Conservation (phyloP, 495 filamentous ascomycete species). For the Neurospora pannonica region DNA sequence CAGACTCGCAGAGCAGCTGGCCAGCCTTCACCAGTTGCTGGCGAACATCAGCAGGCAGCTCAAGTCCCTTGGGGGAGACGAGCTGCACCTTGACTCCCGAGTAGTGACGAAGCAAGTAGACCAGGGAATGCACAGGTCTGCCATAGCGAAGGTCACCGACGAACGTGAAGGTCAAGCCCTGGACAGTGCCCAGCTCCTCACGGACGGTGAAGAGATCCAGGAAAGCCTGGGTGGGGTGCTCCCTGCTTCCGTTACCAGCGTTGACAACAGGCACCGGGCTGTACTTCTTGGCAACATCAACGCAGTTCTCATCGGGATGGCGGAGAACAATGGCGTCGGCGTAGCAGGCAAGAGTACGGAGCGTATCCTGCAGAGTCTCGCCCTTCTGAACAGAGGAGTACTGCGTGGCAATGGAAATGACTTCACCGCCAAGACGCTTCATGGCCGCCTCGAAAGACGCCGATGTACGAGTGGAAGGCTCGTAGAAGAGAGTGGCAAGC, state of each 20-base stretch:
- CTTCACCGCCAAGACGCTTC: constrained; percentile 87
- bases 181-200: constrained; percentile 91
- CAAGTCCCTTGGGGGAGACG: constrained; percentile 70
- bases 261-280: constrained; percentile 90
- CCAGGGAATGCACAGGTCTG: constrained; percentile 86
- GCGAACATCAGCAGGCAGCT: constrained; percentile 64
- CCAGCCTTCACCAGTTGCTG: constrained; percentile 59
- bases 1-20: constrained; percentile 63
- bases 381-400: constrained; percentile 86
- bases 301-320: constrained; percentile 73
- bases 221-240: constrained; percentile 97
- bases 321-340: constrained; percentile 89
- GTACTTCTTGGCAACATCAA: constrained; percentile 72
- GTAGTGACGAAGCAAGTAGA: constrained; percentile 90
- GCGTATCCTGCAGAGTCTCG: constrained; percentile 83
- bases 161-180: constrained; percentile 91
- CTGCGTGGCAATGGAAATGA: constrained; percentile 64
- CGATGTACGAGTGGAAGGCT: constrained; percentile 92
- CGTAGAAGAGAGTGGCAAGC: constrained; percentile 89
- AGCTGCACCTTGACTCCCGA: constrained; percentile 79
- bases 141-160: constrained; percentile 87
- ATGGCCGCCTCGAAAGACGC: constrained; percentile 96
- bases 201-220: constrained; percentile 98
- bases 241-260: constrained; percentile 86
- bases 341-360: constrained; percentile 89